Base-by-base conservation (phyloP, 257 asterid genomes). In the Schizonepeta tenuifolia region DNA sequence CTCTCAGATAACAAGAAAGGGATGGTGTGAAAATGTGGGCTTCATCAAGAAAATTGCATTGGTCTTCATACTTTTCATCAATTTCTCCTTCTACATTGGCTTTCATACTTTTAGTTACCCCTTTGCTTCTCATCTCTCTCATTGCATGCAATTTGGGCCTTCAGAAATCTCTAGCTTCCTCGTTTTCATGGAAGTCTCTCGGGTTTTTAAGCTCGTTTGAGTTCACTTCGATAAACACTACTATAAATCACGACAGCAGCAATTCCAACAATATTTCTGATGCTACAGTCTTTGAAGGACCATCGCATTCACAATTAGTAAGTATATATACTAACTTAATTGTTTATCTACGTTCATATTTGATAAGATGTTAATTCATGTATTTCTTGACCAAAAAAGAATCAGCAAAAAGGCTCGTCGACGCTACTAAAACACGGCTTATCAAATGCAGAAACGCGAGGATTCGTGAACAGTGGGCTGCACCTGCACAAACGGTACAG, bases 31-130 rank as follows among this genome's bases (percentile, higher is more conserved):
- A 24, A 58, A 80, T 76, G 81, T 72, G 47, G 79, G 20, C 67
- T 57, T 75, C 86, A 62, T 75, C 83, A 65, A 82, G 70, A 53
- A 82, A 79, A 80, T 73, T 43, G 20, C 71, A 58, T 59, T 59
- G 82, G 75, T 72, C 74, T 65, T 78, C 85, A 60, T 49, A 75
- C 71, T 67, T 81, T 41, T 70, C 83, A 67, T 70, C 83, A 67
- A 54, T 75, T 74, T 78, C 83, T 15, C 77, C 87, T 22, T 66
- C 78, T 0, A 26, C 35, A 0, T 67, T 80, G 73, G 65, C 79
- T 24, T 77, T 80, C 79, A 11, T 77, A 9, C 80, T 83, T 31
- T 24, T 83, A 14, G 2, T 24, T 24, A 80, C 71, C 12, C 87
- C 87, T 67, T 69, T 83, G 62, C 74, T 80, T 13, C 21, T 83